A percentile compares a stretch with the other conserved stretches of the same genome.
These are phyloP conservation scores for Pseudogymnoascus sp. DNA, from an alignment of 2,329 filamentous ascomycete genomes.

Conservation along the genomic window DNA sequence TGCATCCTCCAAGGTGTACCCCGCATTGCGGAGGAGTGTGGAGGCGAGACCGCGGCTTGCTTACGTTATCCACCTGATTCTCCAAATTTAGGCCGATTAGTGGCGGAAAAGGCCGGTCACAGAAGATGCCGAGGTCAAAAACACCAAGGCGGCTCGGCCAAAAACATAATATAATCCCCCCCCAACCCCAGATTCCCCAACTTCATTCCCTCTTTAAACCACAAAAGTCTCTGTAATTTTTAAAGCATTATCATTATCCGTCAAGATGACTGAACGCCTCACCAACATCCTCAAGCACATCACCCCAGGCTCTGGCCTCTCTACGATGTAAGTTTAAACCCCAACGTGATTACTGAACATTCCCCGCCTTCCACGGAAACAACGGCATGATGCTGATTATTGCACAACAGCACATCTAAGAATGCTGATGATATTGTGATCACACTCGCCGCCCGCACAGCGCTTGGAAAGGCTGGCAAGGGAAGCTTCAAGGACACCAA, in stretches of 20 bases:
- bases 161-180: slow-evolving; percentile 4
- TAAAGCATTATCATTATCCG: not conserved
- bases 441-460: slow-evolving; percentile 83
- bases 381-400: slow-evolving; percentile 21
- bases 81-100: not conserved
- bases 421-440: slow-evolving; percentile 96
- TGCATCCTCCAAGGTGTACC: not conserved
- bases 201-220: not conserved
- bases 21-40: not conserved
- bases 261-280: slow-evolving; percentile 76
- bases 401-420: slow-evolving; percentile 64
- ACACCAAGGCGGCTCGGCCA: not conserved
- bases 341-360: slow-evolving; percentile 13
- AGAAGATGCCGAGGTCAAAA: slow-evolving; percentile 4
- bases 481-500: slow-evolving; percentile 92
- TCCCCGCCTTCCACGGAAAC: slow-evolving; percentile 1
- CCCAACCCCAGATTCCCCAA: not conserved
- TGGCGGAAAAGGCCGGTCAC: not conserved
- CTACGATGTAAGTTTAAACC: slow-evolving; percentile 60
- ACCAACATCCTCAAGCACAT: slow-evolving; percentile 84
- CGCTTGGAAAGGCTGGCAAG: slow-evolving; percentile 80
- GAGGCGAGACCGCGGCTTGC: not conserved
- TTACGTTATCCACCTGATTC: not conserved
- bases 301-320: slow-evolving; percentile 63
- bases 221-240: not conserved